Base-by-base conservation (phyloP, 2,329 filamentous ascomycete species). In the Elsinoe australis region DNA sequence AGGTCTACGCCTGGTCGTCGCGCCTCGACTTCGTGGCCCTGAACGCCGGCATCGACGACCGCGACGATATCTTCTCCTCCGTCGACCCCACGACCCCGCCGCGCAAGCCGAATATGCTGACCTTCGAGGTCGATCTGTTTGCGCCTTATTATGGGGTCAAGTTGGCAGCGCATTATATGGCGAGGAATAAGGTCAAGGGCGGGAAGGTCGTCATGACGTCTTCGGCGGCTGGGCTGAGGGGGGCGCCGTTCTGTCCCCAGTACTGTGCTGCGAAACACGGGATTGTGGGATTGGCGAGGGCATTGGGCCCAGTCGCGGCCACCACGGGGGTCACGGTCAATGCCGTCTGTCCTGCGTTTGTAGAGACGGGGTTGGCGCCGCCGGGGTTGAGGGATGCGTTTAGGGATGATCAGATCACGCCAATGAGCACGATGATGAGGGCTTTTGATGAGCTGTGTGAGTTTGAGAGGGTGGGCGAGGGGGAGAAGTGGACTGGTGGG, bases 241-340 rank as follows among this genome's bases (percentile, higher is more conserved):
- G 60, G 2, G 51, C 62, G 2, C 57, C 61, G 3, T 52, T 58
- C 5, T 55, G 58, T 8, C 68, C 68, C 0, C 63, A 68, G 50
- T 72, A 71, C 51, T 63, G 63, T 1, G 63, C 67, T 10, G 59
- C 61, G 18, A 71, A 72, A 53, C 67, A 69, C 53, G 68, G 60
- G 5, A 55, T 71, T 10, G 55, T 71, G 1, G 67, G 66, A 5
- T 55, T 71, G 15, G 59, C 62, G 5, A 61, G 67, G 9, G 56
- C 61, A 14, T 52, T 65, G 1, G 66, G 58, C 1, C 61, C 64
- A 0, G 52, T 59, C 0, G 59, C 67, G n/a, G 51, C 58, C 14
- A 58, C 61, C 12, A 57, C 63, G 31, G 55, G 58, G 36, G 64
- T 70, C 44, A 64, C 60, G 1, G 59, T 69, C 5, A 70, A 70